Base-by-base conservation (phyloP, 192 early-diverging fungal species). In the Gaertneriomyces sp. region DNA sequence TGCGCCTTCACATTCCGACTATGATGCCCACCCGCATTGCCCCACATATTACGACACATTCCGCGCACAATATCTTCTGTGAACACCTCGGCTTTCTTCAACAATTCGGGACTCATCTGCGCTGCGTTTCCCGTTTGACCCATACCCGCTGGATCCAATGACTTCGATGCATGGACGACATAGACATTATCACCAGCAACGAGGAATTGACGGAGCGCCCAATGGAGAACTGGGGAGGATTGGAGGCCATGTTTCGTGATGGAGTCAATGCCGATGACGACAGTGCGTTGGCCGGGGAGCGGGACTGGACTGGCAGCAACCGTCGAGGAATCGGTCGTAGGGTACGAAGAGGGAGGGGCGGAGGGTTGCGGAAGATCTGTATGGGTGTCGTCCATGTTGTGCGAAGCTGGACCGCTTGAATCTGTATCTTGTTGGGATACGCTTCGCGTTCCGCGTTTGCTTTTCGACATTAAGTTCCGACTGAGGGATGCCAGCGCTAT, bases 161-260 rank as follows among this genome's bases (percentile, higher is more conserved):
- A 54, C 42, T 70, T 70, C 2, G 69, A 70, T 7, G 69, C 69
- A 45, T 70, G 69, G 38, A 70, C 69, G 14, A 70, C 51, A 17
- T 20, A 11, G 14, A 70, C 16, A 0, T 43, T 42, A 51, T 70
- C 69, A 0, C 69, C 69, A 16, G 51, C 25, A 14, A 53, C 60
- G 16, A 70, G 45, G 54, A 64, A 64, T 42, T 70, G 61, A 39
- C 61, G 61, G 17, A 70, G 42, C 1, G 69, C 53, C 69, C 69
- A 70, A 14, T 11, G 16, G 56, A 64, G 61, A 42, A 70, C 62
- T 33, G 69, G 55, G 4, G 69, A 64, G 3, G 51, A 44, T 47
- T 70, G 59, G 14, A 70, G 41, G 45, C 69, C 69, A 39, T 64
- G 49, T 43, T 58, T 64, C 3, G 69, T 63, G 33, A 64, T 64